Base-by-base conservation (phyloP, 2,329 filamentous ascomycete species). In the Lasiodiplodia gonubiensis region DNA sequence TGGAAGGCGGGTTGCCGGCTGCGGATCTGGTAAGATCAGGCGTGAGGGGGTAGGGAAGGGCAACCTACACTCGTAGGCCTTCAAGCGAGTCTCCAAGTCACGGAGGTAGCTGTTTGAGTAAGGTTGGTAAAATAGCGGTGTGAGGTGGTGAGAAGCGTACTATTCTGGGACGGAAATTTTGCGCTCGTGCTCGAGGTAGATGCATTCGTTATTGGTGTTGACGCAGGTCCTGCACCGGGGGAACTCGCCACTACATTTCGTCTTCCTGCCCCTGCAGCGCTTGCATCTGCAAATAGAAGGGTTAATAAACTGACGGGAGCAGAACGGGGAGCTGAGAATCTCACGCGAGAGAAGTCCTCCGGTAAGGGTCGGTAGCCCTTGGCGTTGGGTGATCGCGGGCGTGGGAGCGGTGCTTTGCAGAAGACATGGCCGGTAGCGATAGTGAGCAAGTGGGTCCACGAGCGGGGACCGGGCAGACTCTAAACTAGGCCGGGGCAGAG, bases 311-410 rank as follows among this genome's bases (percentile, higher is more conserved):
- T 14, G 11, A 12, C 4, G 16, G 25, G 33, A 12, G 33, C 25
- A 14, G 11, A 35, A 1, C 7, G 51, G 10, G 10, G 37, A 23
- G 1, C 2, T 6, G 7, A n/a, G 39, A 12, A 25, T 30, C 66
- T 64, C 51, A 68, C 66, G 66, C 66, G 21, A 68, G 35, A 12
- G 66, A 64, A 11, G 66, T 68, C 11, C 66, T 30, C 30, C 60
- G 59, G 60, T 68, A 68, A 12, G 66, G 66, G 52, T 64, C 60
- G 35, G 39, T 35, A 30, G 27, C 10, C 30, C 23, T 39, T 16
- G 55, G 48, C 86, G 80, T 6, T 42, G 18, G 53, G 39, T 53
- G 64, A 11, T 30, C 42, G 5, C 53, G 54, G 27, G 27, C 11
- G 16, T 25, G 18, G 18, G 64, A 39, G 30, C 46, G 37, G n/a